Evolutionary conservation across 805 yeast species (phyloP).

Genomic region (Cyberlindnera mississippiensis): DNA sequence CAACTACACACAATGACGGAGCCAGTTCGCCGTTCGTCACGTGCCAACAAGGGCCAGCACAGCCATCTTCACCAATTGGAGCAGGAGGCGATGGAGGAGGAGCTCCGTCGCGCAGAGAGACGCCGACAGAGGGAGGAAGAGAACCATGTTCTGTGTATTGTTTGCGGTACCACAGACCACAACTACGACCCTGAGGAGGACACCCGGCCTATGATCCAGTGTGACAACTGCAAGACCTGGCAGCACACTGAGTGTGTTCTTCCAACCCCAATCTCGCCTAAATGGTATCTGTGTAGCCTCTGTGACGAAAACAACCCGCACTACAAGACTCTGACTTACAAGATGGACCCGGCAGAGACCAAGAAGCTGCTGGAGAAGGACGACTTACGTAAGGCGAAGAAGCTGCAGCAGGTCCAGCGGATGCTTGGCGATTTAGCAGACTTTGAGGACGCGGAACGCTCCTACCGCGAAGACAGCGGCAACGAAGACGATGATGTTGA

Average conservation of each 20-base stretch:
- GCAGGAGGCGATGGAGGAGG: slow-evolving; percentile 29
- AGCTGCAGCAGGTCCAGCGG: slow-evolving; percentile 4
- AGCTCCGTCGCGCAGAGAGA: slow-evolving; percentile 14
- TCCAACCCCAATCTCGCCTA: slow-evolving; percentile 39
- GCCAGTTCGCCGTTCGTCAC: slow-evolving; percentile 37
- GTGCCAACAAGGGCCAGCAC: slow-evolving; percentile 41
- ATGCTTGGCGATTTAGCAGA: slow-evolving; percentile 10
- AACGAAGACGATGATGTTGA: slow-evolving; percentile 7
- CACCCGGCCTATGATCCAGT: slow-evolving; percentile 53
- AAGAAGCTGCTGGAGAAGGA: slow-evolving; percentile 14
- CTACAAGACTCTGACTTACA: slow-evolving; percentile 33
- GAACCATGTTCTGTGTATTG: slow-evolving; percentile 48
- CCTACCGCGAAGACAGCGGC: slow-evolving; percentile 13
- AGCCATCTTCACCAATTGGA: slow-evolving; percentile 27
- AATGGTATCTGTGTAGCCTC: slow-evolving; percentile 48
- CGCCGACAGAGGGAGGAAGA: slow-evolving; percentile 20
- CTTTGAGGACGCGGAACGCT: slow-evolving; percentile 19
- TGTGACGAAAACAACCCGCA: slow-evolving; percentile 39
- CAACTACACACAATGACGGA: slow-evolving; percentile 9
- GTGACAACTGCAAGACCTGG: slow-evolving; percentile 67
- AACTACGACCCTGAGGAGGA: slow-evolving; percentile 59
- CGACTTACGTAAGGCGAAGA: slow-evolving; percentile 8
- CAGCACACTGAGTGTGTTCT: slow-evolving; percentile 67
- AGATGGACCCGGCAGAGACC: slow-evolving; percentile 27
- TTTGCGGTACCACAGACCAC: slow-evolving; percentile 56